A percentile compares a stretch with the other conserved stretches of the same genome.
Evolutionary conservation across 495 filamentous ascomycete genomes (phyloP).

Genomic region (Hyphodiscus hymeniophilus): DNA sequence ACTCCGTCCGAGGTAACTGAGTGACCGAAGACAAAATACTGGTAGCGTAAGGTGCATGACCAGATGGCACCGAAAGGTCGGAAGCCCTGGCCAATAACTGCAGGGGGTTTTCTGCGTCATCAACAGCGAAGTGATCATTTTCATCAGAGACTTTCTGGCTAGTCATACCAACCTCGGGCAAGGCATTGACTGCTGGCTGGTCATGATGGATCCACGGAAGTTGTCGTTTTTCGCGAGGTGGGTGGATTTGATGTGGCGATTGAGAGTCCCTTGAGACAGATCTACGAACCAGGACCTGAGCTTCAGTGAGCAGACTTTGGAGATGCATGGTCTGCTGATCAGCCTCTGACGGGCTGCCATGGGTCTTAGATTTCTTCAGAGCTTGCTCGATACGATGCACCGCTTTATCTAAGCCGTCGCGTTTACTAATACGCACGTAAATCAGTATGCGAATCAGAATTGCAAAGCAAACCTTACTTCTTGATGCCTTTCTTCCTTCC

Average conservation of each 20-base stretch:
- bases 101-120: conserved; percentile 67
- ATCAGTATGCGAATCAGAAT: too few relatives aligned
- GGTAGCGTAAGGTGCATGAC: conserved; percentile 11
- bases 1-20: background rate
- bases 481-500: conserved; percentile 68
- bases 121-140: conserved; percentile 47
- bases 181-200: background rate
- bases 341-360: conserved; percentile 38
- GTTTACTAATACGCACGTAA: too few relatives aligned
- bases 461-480: conserved; percentile 43
- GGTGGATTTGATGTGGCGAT: conserved; percentile 6
- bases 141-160: conserved; percentile 20
- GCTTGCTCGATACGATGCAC: conserved; percentile 67
- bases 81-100: conserved; percentile 64
- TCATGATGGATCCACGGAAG: too few relatives aligned
- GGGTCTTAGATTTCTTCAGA: conserved; percentile 50
- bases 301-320: conserved; percentile 44
- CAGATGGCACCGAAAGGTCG: conserved; percentile 53
- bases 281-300: conserved; percentile 30
- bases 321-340: conserved; percentile 47
- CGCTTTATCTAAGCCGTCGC: conserved; percentile 64
- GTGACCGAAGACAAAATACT: conserved; percentile 2
- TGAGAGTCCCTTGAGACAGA: conserved; percentile 14
- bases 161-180: background rate
- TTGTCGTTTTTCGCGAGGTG: background rate